phyloP scores from a whole-genome alignment of 2,329 filamentous ascomycete genomes.

The Colletotrichum ledebouriae region DNA sequence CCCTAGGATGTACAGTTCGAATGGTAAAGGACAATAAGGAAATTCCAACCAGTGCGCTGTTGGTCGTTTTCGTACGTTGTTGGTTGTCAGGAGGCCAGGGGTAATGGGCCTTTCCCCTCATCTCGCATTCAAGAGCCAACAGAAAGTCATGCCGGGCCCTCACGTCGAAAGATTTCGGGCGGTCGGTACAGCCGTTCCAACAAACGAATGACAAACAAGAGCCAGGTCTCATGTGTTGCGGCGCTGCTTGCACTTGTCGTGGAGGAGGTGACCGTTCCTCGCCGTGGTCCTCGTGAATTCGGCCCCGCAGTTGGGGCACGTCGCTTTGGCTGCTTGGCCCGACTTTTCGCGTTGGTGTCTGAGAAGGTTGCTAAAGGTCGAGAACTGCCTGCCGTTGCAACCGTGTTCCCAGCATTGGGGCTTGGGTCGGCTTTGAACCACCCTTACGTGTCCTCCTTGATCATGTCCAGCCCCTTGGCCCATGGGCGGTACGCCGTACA shows the following conservation, averaged over 20 bases:
- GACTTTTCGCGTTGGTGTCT: constrained; percentile 96
- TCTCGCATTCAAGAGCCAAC: constrained; percentile 14
- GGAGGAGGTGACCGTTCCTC: constrained; percentile 84
- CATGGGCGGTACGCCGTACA: constrained; percentile 59
- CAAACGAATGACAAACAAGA: too few species aligned
- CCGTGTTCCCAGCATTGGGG: constrained; percentile 98
- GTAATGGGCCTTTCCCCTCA: not conserved
- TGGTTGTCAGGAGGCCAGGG: constrained; percentile 7
- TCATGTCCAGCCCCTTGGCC: constrained; percentile 51
- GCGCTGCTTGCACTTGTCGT: constrained; percentile 92
- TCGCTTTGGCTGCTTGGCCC: constrained; percentile 88
- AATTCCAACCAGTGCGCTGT: constrained; percentile 5
- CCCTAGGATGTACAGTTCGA: constrained; percentile 33
- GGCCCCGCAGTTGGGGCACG: constrained; percentile 90
- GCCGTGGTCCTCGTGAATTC: constrained; percentile 93
- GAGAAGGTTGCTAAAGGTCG: constrained; percentile 94
- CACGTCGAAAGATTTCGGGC: too few species aligned
- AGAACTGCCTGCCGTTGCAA: constrained; percentile 95
- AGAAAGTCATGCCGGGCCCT: not conserved
- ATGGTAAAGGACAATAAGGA: not conserved
- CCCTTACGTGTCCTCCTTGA: constrained; percentile 68
- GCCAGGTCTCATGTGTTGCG: constrained; percentile 54
- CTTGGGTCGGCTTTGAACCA: constrained; percentile 85
- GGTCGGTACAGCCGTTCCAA: too few species aligned
- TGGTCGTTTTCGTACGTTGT: constrained; percentile 26